Percentiles rank a stretch among this genome's conserved stretches.
phyloP scores from a whole-genome alignment of 495 filamentous ascomycete species.

The Lineolata rhizophorae region DNA sequence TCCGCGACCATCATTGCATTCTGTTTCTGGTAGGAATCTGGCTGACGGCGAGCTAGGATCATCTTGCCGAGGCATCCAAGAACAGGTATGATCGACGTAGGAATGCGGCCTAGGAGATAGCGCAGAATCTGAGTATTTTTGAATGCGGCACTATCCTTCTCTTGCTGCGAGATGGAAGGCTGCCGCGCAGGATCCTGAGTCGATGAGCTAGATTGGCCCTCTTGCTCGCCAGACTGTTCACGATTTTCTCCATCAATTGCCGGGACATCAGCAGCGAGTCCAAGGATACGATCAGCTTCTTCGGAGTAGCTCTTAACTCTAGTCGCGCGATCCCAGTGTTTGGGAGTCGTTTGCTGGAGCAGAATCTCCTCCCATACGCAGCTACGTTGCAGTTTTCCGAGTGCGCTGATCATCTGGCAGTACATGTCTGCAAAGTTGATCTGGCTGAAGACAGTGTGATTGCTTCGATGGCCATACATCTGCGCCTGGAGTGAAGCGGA shows the following conservation, averaged over 20 bases:
- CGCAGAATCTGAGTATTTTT: constrained; percentile 60
- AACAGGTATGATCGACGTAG: constrained; percentile 49
- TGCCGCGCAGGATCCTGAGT: not conserved
- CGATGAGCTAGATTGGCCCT: not conserved
- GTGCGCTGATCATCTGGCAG: constrained; percentile 35
- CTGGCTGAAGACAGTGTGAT: constrained; percentile 37
- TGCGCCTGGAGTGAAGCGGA: constrained; percentile 47
- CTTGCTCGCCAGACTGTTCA: constrained; percentile 1
- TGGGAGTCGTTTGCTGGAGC: constrained; percentile 42
- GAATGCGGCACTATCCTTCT: constrained; percentile 34
- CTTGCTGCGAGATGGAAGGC: constrained; percentile 10
- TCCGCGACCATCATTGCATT: constrained; percentile 53
- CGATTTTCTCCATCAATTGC: not conserved
- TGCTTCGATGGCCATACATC: constrained; percentile 35
- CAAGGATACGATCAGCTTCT: constrained; percentile 13
- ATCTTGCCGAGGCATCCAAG: constrained; percentile 63
- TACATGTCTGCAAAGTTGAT: constrained; percentile 72
- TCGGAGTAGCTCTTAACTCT: constrained; percentile 8
- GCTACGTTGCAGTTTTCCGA: constrained; percentile 55
- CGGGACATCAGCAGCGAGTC: constrained; percentile 1
- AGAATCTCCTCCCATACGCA: constrained; percentile 69
- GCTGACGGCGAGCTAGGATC: constrained; percentile 45
- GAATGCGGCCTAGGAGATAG: constrained; percentile 51
- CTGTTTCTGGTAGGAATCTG: constrained; percentile 40
- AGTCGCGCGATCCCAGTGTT: constrained; percentile 42